Evolutionary conservation across 257 asterid species (phyloP).

Genomic region (Apocynum venetum): DNA sequence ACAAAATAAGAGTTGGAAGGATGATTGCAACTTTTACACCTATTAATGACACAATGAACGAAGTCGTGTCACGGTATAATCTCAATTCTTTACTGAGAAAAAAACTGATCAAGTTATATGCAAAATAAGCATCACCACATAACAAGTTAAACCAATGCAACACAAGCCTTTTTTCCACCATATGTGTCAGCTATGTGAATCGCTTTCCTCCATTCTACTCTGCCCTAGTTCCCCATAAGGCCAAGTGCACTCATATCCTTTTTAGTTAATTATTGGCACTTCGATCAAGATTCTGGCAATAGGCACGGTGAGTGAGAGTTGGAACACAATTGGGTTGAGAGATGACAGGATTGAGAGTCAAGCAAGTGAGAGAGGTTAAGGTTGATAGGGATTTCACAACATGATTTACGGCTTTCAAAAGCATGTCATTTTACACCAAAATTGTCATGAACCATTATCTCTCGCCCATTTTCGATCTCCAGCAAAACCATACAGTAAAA

Average conservation of each 20-base stretch:
- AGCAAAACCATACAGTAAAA: neutral
- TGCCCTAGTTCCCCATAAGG: neutral
- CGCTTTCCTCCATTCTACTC: neutral
- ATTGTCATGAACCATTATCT: neutral
- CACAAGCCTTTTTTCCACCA: neutral
- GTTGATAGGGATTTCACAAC: no score
- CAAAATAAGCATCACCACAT: neutral
- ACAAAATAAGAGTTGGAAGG: constrained; percentile 37
- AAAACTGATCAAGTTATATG: neutral
- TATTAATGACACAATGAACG: constrained; percentile 16
- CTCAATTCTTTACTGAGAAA: neutral
- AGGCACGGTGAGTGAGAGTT: no score
- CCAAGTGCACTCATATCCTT: neutral
- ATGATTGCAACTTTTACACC: constrained; percentile 65
- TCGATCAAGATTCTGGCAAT: no score
- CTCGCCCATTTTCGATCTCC: neutral
- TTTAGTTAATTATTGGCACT: neutral
- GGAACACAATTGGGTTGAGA: no score
- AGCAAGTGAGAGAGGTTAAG: no score
- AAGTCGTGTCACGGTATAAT: neutral
- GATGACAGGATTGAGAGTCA: no score
- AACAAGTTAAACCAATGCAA: neutral
- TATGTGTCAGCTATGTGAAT: neutral
- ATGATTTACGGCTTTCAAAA: no score
- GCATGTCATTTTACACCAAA: no score